Base-by-base conservation (phyloP, 2,329 filamentous ascomycete species). In the Dothistroma septosporum region DNA sequence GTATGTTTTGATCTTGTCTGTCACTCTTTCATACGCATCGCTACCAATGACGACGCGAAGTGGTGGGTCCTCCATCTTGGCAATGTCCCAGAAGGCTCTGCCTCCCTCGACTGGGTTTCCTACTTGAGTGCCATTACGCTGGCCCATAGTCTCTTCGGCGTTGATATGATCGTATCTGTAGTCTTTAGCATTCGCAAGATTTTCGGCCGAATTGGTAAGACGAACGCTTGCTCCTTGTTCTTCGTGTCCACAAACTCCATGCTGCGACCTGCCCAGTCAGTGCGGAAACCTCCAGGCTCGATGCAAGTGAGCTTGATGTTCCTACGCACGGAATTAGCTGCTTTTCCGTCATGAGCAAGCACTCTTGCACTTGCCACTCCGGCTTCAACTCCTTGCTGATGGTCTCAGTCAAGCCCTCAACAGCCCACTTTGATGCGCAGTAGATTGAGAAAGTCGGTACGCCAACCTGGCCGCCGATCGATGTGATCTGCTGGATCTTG, bases 401-500 rank as follows among this genome's bases (percentile, higher is more conserved):
- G 0, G 76, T 69, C 63, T 80, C 78, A 2, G 78, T 80, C 64
- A 79, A 79, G 32, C 79, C 79, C 61, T 80, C 79, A 0, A 81
- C 76, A 0, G 78, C 79, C 74, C 76, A 80, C 63, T 81, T 81
- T 54, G 72, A 74, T 3, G 72, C 71, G 53, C 70, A 73, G 64
- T 75, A 80, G 62, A 79, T 73, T 49, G 71, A 73, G 67, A 77
- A 77, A 6, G 68, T 72, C 2, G 77, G 77, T 57, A 74, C 68
- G 66, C 77, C 77, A 14, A 74, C 64, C 62, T 79, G 77, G 0
- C 77, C 78, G 4, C 81, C 83, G 67, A 86, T 79, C 2, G 80
- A 83, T 5, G 80, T 83, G 44, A 86, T 71, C 61, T 86, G 82
- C 41, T 84, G 72, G 12, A 86, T 80, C 6, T 82, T 72, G 8